Percentiles rank a stretch among this genome's conserved stretches.
These are phyloP conservation scores for Vitis hybrid DNA, from an alignment of 177 flowering plant genomes.

Conservation along the genomic window DNA sequence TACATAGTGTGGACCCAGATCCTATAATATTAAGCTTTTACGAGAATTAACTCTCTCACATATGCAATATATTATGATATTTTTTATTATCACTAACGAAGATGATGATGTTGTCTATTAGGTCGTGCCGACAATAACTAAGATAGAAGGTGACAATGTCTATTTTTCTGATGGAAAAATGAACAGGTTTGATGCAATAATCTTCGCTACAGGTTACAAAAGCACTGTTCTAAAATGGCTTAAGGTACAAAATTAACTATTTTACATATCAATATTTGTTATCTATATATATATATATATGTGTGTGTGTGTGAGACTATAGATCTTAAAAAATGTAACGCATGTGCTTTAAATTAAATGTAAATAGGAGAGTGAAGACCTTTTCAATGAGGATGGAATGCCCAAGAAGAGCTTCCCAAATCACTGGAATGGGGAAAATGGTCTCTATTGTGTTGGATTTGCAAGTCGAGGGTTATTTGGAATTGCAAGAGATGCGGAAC, in stretches of 20 bases:
- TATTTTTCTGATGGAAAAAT: conserved; percentile 18
- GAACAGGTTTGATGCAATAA: conserved; percentile 26
- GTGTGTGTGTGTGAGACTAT: rapidly evolving
- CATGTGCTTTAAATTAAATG: too few species aligned
- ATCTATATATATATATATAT: too few species aligned
- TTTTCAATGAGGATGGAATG: conserved; percentile 19
- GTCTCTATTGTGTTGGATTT: conserved; percentile 21
- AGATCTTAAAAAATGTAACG: too few species aligned
- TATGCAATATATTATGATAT: background rate
- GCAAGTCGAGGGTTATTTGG: conserved; percentile 12
- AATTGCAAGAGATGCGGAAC: conserved; percentile 10
- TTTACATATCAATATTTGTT: background rate
- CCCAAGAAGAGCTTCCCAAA: conserved; percentile 14
- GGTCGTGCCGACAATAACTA: conserved; percentile 24
- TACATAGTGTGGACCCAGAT: too few species aligned
- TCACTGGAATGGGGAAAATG: conserved; percentile 27
- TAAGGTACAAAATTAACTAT: conserved; percentile 23
- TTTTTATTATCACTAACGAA: background rate
- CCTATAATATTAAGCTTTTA: background rate
- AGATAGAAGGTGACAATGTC: conserved; percentile 14
- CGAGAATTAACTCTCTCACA: background rate
- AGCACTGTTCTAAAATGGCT: conserved; percentile 34
- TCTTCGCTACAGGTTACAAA: conserved; percentile 40
- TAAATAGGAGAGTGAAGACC: too few species aligned
- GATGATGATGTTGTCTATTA: conserved; percentile 4